phyloP scores from a whole-genome alignment of 768 basidiomycete genomes.

The Tylopilus sp. region DNA sequence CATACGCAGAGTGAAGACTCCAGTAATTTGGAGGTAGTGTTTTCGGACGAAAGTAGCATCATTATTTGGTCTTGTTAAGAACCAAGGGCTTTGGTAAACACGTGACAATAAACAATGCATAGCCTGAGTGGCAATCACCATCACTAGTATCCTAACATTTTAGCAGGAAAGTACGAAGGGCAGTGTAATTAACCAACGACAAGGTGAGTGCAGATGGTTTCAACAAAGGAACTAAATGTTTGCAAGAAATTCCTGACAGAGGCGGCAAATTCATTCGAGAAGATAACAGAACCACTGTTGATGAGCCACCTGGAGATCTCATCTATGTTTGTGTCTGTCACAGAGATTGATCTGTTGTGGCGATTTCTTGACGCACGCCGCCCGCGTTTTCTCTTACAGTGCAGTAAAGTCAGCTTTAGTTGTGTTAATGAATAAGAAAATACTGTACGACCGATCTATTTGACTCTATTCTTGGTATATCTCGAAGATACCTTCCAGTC shows the following conservation, averaged over 20 bases:
- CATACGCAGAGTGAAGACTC: conserved; percentile 8
- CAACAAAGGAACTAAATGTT: conserved; percentile 1
- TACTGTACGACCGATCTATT: not conserved
- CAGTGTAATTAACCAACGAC: not conserved
- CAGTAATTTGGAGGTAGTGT: not conserved
- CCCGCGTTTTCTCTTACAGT: not conserved
- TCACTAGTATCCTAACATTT: too few relatives aligned
- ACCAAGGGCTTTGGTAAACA: conserved; percentile 7
- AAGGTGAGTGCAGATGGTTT: not conserved
- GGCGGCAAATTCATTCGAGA: not conserved
- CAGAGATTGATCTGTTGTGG: not conserved
- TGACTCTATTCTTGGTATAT: not conserved
- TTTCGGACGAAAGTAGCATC: not conserved
- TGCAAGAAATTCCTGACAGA: not conserved
- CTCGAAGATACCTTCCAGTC: conserved; percentile 3
- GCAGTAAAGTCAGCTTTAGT: not conserved
- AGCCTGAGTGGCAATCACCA: too few relatives aligned
- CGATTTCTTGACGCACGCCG: not conserved
- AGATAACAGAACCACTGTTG: not conserved
- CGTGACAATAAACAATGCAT: not conserved
- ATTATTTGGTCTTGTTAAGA: conserved; percentile 25
- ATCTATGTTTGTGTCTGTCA: not conserved
- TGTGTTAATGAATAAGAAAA: not conserved
- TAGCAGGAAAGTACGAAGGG: too few relatives aligned
- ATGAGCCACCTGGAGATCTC: too few relatives aligned